phyloP scores from a whole-genome alignment of 352 stramenopile genomes.

The Pythium oligandrum region DNA sequence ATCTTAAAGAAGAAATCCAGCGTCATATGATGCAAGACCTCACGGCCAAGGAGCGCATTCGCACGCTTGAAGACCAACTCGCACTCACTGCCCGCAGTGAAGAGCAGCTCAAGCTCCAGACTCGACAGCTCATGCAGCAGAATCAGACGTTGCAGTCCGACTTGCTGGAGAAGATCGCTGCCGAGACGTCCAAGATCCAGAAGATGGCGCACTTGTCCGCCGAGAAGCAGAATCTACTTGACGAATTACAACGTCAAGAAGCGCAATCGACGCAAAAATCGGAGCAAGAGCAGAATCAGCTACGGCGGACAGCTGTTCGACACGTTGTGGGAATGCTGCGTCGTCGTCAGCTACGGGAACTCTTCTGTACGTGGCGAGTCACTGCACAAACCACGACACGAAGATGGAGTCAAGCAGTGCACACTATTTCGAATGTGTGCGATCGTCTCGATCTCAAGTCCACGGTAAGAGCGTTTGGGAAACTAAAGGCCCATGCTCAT shows the following conservation, averaged over 20 bases:
- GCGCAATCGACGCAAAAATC: conserved; percentile 26
- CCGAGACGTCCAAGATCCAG: conserved; percentile 59
- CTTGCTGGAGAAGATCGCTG: conserved; percentile 60
- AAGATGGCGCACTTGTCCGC: conserved; percentile 57
- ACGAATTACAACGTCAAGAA: conserved; percentile 46
- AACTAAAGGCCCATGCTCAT: neutral
- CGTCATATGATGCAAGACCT: conserved; percentile 56
- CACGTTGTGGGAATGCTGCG: neutral
- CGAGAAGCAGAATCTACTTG: conserved; percentile 51
- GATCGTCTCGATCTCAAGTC: conserved; percentile 1
- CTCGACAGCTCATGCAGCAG: conserved; percentile 61
- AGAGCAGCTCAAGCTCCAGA: conserved; percentile 67
- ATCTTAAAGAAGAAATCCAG: conserved; percentile 58
- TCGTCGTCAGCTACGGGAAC: neutral
- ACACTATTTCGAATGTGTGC: too few species aligned
- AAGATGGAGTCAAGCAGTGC: too few species aligned
- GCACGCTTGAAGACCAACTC: conserved; percentile 51
- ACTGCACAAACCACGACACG: too few species aligned
- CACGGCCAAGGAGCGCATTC: conserved; percentile 42
- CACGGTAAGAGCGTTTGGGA: conserved; percentile 1
- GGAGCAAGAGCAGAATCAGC: conserved; percentile 7
- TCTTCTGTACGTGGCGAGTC: conserved; percentile 3
- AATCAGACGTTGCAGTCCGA: conserved; percentile 64
- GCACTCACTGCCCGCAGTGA: conserved; percentile 49
- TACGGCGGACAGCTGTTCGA: conserved; percentile 1